phyloP scores from a whole-genome alignment of 805 yeast species.

The Ogataea glucozyma region DNA sequence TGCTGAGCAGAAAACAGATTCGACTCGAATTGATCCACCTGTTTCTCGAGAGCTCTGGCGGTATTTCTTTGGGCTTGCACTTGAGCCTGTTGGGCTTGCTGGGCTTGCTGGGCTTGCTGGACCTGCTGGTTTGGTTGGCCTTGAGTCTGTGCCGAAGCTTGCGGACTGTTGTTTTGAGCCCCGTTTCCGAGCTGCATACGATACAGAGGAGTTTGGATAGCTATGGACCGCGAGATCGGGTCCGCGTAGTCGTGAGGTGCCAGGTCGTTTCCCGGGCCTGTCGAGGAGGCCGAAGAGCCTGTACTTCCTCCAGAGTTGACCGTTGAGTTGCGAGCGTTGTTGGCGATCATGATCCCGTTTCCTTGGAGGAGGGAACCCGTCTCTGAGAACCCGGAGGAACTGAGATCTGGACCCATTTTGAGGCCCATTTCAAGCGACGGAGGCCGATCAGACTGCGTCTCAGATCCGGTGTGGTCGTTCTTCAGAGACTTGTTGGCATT shows the following conservation, averaged over 20 bases:
- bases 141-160: too few species aligned
- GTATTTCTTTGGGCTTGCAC: not conserved
- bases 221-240: slow-evolving; percentile 22
- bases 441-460: slow-evolving; percentile 13
- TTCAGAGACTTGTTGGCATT: slow-evolving; percentile 14
- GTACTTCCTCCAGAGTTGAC: too few species aligned
- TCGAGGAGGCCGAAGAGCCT: slow-evolving; percentile 16
- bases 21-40: slow-evolving; percentile 20
- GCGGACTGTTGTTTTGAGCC: slow-evolving; percentile 7
- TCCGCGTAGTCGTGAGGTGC: slow-evolving; percentile 23
- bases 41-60: slow-evolving; percentile 8
- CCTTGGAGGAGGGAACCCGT: slow-evolving; percentile 16
- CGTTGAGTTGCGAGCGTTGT: slow-evolving; percentile 4
- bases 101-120: slow-evolving; percentile 2
- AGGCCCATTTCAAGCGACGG: slow-evolving; percentile 15
- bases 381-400: slow-evolving; percentile 12
- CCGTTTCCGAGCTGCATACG: slow-evolving; percentile 21
- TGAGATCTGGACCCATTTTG: slow-evolving; percentile 13
- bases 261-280: slow-evolving; percentile 17
- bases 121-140: too few species aligned
- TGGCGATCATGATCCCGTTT: slow-evolving; percentile 20
- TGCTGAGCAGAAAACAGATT: slow-evolving; percentile 19
- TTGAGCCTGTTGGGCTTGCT: slow-evolving; percentile 5
- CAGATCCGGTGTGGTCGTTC: slow-evolving; percentile 15
- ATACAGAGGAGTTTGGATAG: slow-evolving; percentile 27